phyloP scores from a whole-genome alignment of 805 yeast genomes.

The Wickerhamiella cacticola region DNA sequence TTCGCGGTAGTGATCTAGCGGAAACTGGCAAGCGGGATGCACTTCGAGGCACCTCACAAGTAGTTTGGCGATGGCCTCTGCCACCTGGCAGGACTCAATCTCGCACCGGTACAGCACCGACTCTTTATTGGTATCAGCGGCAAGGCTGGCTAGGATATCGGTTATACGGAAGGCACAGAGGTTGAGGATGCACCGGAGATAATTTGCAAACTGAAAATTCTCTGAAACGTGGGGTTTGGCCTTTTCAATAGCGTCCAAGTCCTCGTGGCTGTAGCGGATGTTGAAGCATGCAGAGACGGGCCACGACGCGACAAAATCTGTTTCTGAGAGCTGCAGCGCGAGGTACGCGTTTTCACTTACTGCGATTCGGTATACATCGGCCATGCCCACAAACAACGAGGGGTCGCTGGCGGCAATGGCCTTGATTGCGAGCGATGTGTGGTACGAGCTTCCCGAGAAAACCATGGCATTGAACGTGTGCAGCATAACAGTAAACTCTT shows the following conservation, averaged over 20 bases:
- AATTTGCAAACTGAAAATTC: neutral
- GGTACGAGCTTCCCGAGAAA: slow-evolving; percentile 1
- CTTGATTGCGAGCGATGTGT: neutral
- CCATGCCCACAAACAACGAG: neutral
- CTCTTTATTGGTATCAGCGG: neutral
- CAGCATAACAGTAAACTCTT: neutral
- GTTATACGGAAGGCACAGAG: slow-evolving; percentile 1
- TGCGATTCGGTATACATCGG: neutral
- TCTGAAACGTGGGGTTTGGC: neutral
- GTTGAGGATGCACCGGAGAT: slow-evolving; percentile 1
- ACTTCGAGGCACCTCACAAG: neutral
- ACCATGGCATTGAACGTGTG: slow-evolving; percentile 6
- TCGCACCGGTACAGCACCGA: slow-evolving; percentile 1
- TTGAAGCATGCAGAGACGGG: slow-evolving; percentile 8
- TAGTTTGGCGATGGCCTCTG: neutral
- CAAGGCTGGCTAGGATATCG: neutral
- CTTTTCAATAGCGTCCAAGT: neutral
- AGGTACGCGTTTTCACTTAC: neutral
- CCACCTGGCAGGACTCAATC: neutral
- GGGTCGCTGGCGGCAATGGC: neutral
- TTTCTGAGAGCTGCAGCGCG: neutral
- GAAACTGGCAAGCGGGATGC: neutral
- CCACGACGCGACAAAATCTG: slow-evolving; percentile 8
- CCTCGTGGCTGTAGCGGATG: slow-evolving; percentile 3
- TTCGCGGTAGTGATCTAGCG: neutral